A percentile compares a stretch with the other conserved stretches of the same genome.
These are phyloP conservation scores for Cryptococcus wingfieldii DNA, from an alignment of 1,284 basidiomycete species.

Conservation along the genomic window DNA sequence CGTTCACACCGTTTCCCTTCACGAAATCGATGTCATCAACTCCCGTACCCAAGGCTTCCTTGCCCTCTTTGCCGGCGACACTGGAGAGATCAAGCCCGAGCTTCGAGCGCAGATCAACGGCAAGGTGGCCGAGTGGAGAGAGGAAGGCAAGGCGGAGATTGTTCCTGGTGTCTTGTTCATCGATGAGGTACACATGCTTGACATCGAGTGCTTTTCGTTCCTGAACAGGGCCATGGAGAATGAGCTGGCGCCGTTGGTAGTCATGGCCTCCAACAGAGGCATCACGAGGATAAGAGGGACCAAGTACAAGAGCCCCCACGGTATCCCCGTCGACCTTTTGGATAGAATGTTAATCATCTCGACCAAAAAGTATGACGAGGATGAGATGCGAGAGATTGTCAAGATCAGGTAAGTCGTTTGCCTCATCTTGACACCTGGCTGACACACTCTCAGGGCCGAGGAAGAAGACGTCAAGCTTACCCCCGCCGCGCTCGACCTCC, in stretches of 20 bases:
- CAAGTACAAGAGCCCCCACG: constrained; percentile 88
- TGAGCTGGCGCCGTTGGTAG: constrained; percentile 88
- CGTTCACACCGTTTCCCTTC: constrained; percentile 92
- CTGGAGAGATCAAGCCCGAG: constrained; percentile 98
- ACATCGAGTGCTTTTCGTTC: constrained; percentile 99
- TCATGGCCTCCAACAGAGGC: constrained; percentile 97
- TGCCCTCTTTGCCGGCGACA: constrained; percentile 70
- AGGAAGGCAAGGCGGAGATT: constrained; percentile 98
- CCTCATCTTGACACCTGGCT: too few relatives aligned
- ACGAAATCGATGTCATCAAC: constrained; percentile 99
- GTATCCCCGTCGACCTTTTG: constrained; percentile 88
- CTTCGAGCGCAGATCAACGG: constrained; percentile 93
- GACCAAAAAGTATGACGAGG: constrained; percentile 79
- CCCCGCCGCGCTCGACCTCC: constrained; percentile 66
- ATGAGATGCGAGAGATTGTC: constrained; percentile 87
- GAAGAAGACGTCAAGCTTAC: constrained; percentile 93
- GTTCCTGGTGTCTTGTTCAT: constrained; percentile 93
- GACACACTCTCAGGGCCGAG: constrained; percentile 61
- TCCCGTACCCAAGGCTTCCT: constrained; percentile 85
- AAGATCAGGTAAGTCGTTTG: constrained; percentile 64
- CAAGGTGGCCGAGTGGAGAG: constrained; percentile 95
- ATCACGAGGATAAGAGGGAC: constrained; percentile 94
- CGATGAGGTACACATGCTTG: constrained; percentile 98
- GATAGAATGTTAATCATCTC: constrained; percentile 94
- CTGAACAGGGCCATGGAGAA: constrained; percentile 92